Base-by-base conservation (phyloP, 352 stramenopile genomes). In the Phytopythium delawarense region DNA sequence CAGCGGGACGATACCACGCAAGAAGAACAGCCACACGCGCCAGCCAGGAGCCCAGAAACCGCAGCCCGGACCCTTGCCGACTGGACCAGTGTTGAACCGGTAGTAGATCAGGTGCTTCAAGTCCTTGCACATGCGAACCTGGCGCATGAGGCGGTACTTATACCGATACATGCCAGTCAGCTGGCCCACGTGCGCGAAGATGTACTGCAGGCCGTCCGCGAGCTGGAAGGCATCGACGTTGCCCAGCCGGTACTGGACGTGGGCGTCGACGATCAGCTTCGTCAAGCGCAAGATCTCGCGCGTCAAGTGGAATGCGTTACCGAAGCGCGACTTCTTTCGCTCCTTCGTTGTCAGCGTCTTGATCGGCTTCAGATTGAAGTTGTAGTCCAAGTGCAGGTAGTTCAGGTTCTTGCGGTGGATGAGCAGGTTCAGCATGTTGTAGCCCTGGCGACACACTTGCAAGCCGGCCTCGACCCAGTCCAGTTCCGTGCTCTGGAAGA, bases 31-130 rank as follows among this genome's bases (percentile, higher is more conserved):
- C 98, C 98, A 99, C 25, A 99, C 98, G 37, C 97, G 86, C 98
- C 98, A 99, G 56, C 92, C 97, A 32, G 97, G 97, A 25, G 97
- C 97, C 98, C 98, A 99, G 70, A 99, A 99, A 21, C 98, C 98
- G 69, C 98, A 98, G 40, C 98, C 98, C 52, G 98, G 98, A 30
- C 98, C 98, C 78, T 99, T 99, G 25, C 97, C 97, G 3, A 99
- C 98, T 2, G 97, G 97, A 32, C 98, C 98, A 40, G 97, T 99
- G 83, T 99, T 99, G 82, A 99, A 99, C 8, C 98, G 88, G 77
- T 99, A 99, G 81, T 99, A 99, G 69, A 99, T 99, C 56, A 99
- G 76, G 74, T 99, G 98, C 79, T 99, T 99, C 64, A 99, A 81
- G 84, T 99, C 98, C 82, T 99, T 99, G 81, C 97, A 99, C 88